Base-by-base conservation (phyloP, 2,329 filamentous ascomycete genomes). In the Chaetomiaceae sp. region DNA sequence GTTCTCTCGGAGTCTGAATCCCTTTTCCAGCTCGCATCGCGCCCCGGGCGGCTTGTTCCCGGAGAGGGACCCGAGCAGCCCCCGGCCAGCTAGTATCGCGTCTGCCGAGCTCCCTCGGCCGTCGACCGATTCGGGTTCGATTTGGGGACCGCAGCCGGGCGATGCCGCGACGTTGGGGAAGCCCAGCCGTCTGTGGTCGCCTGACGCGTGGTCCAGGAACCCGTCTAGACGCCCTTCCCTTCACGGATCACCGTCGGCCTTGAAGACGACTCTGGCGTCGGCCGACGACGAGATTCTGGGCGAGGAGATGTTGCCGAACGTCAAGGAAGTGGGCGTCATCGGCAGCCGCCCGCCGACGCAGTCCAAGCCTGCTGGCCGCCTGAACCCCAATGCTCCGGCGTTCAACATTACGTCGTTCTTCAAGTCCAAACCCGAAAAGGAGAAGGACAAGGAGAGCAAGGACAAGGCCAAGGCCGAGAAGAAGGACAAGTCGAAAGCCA, bases 341-440 rank as follows among this genome's bases (percentile, higher is more conserved):
- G 92, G 92, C 22, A 95, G 89, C 43, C 84, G 85, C 3, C 89
- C 87, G 2, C 72, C 73, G 4, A 68, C 66, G 6, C 62, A 71
- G 36, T 75, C 68, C 68, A 55, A 57, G 33, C 48, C 43, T 75
- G 76, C 65, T 64, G 73, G 85, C 66, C 69, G 70, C 63, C 78
- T 97, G 25, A 97, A 99, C 64, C 94, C 94, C 7, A 82, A 89
- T 6, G 94, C 92, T 0, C 91, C 91, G 8, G 89, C 87, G 1
- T 97, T 97, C 67, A 51, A 51, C 39, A 92, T 87, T 70, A 85
- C 80, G 9, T 80, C 84, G 34, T 82, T 94, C 54, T 81, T 84
- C 62, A 75, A 78, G 4, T 68, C 67, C 27, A 75, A 72, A 57
- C 61, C 65, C 45, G 58, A 60, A 23, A 15, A 70, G 70, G 52